Evolutionary conservation across 768 basidiomycete genomes (phyloP), one percentile per base, ranked within the genome.

Genomic region (Hemileccinum impolitum): DNA sequence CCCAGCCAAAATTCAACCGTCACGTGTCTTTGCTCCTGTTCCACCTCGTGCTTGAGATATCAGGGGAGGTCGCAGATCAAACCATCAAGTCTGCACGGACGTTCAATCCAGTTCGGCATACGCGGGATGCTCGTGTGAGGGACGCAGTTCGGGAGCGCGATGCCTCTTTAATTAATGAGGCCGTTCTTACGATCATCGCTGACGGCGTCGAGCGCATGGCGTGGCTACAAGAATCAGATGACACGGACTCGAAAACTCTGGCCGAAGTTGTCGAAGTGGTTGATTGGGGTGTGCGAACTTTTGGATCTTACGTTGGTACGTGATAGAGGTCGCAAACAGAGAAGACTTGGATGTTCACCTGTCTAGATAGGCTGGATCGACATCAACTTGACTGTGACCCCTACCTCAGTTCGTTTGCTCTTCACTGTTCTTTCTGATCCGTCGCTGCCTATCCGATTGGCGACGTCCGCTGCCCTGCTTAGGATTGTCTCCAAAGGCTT

Each of bases 51-150:
- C 82, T 89, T 51, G 96, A 99, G 67, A 94, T 98, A 46, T 94
- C 94, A 0, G 89, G 90, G 12, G 96, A 99, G 68, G 89, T 98
- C n/a, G 92, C 92, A 43, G 96, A 99, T 72, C 88, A 91, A 60
- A 82, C 92, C 53, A 82, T 98, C 60, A 93, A 95, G 70, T 79
- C 89, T 43, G 94, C 94, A 13, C 77, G 94, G 43, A 66, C 81
- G 37, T 93, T 80, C 64, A 83, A 75, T 46, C 71, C 76, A 8
- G 80, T 75, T 42, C 80, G 96, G 41, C 85, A 92, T 62, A 73
- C 77, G 39, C 82, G 93, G 47, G 96, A 99, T 71, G 83, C 74
- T 17, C 81, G 83, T 41, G 85, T 98, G 41, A 75, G 96, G 39
- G 94, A 98, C 66, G 85, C 85, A 17, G 88, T 99, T 26, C 79